Evolutionary conservation across 1,139 yeast species (phyloP).

Genomic region (Candida dubliniensis): DNA sequence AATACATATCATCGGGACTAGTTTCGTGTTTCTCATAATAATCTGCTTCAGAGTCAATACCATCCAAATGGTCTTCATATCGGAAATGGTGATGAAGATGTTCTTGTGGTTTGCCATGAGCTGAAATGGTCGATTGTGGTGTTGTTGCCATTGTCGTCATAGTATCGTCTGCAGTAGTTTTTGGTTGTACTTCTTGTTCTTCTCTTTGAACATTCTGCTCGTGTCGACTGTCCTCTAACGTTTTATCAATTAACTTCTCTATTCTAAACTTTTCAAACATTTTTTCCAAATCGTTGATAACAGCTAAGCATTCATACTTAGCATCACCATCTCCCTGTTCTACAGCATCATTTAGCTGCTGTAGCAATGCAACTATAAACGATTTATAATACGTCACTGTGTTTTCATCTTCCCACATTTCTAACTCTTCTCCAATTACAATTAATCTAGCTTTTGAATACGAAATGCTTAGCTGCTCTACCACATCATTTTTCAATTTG

Average conservation of each 20-base stretch:
- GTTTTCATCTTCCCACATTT: constrained; percentile 30
- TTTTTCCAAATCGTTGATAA: constrained; percentile 59
- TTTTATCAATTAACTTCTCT: constrained; percentile 30
- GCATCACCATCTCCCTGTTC: constrained; percentile 50
- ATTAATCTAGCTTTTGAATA: constrained; percentile 59
- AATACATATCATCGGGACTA: constrained; percentile 25
- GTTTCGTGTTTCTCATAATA: constrained; percentile 11
- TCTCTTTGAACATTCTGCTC: constrained; percentile 3
- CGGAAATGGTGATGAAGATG: background rate
- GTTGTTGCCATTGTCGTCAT: constrained; percentile 6
- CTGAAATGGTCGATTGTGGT: constrained; percentile 1
- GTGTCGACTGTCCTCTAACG: constrained; percentile 11
- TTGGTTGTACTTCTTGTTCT: constrained; percentile 8
- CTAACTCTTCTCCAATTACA: constrained; percentile 55
- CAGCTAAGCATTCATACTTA: constrained; percentile 59
- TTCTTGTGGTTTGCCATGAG: constrained; percentile 1
- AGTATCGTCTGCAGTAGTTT: constrained; percentile 4
- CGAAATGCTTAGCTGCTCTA: constrained; percentile 52
- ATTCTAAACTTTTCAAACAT: constrained; percentile 55
- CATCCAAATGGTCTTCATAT: constrained; percentile 4
- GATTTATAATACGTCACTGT: constrained; percentile 51
- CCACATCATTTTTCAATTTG: constrained; percentile 46
- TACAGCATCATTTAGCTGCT: constrained; percentile 52
- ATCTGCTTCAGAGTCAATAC: constrained; percentile 12
- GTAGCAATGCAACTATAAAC: constrained; percentile 51